A percentile compares a stretch with the other conserved stretches of the same genome.
These are phyloP conservation scores for Erythrobasidium yunnanense DNA, from an alignment of 768 basidiomycete genomes.

Conservation along the genomic window DNA sequence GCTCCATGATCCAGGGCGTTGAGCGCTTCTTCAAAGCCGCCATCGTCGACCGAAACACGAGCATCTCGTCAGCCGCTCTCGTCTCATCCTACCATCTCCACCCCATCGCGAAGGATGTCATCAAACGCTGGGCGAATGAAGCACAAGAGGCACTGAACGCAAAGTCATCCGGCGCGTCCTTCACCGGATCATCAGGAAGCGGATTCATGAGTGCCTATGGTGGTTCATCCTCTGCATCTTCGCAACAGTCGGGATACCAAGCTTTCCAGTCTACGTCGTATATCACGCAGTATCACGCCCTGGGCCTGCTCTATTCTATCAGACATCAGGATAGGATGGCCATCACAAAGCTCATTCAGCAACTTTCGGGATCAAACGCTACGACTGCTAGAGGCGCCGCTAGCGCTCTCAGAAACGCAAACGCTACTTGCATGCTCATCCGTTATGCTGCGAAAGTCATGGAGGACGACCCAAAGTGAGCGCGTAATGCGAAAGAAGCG, in stretches of 20 bases:
- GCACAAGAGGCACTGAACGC: conserved; percentile 90
- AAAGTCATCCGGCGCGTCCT: conserved; percentile 58
- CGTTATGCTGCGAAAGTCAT: conserved; percentile 96
- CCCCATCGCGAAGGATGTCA: conserved; percentile 84
- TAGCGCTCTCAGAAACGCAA: conserved; percentile 79
- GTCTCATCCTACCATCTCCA: conserved; percentile 95
- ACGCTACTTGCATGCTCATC: conserved; percentile 97
- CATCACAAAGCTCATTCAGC: conserved; percentile 97
- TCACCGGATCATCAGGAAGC: conserved; percentile 50
- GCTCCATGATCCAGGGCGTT: conserved; percentile 97
- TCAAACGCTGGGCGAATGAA: conserved; percentile 99
- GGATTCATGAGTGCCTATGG: conserved; percentile 48
- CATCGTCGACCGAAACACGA: conserved; percentile 89
- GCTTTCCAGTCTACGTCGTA: conserved; percentile 77
- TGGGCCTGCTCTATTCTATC: conserved; percentile 85
- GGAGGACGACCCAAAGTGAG: conserved; percentile 97
- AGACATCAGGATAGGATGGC: conserved; percentile 98
- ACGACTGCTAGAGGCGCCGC: conserved; percentile 75
- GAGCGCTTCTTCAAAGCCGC: conserved; percentile 99
- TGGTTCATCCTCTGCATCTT: conserved; percentile 47
- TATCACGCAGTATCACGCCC: conserved; percentile 91
- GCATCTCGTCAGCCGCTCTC: conserved; percentile 89
- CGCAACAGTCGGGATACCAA: conserved; percentile 54
- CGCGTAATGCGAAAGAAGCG: conserved; percentile 32
- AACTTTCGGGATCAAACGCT: conserved; percentile 53